Conservation (phyloP, 2,329 filamentous ascomycete species). For the Fusarium subtropicale region DNA sequence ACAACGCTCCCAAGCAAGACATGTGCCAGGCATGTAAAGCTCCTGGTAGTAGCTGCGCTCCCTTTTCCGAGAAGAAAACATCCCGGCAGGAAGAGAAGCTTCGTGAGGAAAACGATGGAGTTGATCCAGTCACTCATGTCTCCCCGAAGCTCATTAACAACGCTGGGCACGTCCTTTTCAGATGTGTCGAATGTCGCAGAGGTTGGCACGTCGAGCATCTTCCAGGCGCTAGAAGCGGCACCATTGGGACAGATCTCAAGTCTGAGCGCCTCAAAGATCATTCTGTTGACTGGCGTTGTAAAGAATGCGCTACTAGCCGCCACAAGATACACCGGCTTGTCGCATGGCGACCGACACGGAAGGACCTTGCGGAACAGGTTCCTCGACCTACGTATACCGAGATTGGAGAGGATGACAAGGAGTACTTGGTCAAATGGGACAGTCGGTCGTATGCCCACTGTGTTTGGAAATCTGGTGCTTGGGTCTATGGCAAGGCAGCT, state of each 20-base stretch:
- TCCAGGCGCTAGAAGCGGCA: conserved; percentile 59
- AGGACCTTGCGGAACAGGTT: conserved; percentile 4
- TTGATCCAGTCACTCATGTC: conserved; percentile 79
- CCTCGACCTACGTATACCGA: conserved; percentile 57
- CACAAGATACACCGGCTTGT: conserved; percentile 82
- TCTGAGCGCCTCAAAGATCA: conserved; percentile 77
- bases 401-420: conserved; percentile 73
- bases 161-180: conserved; percentile 79
- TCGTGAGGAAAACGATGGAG: conserved; percentile 80
- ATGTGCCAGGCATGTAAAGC: conserved; percentile 77
- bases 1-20: conserved; percentile 74
- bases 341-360: conserved; percentile 80
- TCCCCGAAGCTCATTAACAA: conserved; percentile 77
- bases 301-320: conserved; percentile 74
- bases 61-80: conserved; percentile 80
- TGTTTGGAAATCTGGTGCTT: conserved; percentile 87
- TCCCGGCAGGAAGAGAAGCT: conserved; percentile 85
- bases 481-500: conserved; percentile 81
- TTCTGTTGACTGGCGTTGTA: conserved; percentile 80
- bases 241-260: conserved; percentile 51
- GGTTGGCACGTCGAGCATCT: conserved; percentile 89
- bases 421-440: conserved; percentile 94
- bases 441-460: conserved; percentile 83
- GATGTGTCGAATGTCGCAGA: conserved; percentile 80
- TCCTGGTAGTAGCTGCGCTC: conserved; percentile 74